phyloP scores from a whole-genome alignment of 2,329 filamentous ascomycete species.

The Lecanicillium sp. region DNA sequence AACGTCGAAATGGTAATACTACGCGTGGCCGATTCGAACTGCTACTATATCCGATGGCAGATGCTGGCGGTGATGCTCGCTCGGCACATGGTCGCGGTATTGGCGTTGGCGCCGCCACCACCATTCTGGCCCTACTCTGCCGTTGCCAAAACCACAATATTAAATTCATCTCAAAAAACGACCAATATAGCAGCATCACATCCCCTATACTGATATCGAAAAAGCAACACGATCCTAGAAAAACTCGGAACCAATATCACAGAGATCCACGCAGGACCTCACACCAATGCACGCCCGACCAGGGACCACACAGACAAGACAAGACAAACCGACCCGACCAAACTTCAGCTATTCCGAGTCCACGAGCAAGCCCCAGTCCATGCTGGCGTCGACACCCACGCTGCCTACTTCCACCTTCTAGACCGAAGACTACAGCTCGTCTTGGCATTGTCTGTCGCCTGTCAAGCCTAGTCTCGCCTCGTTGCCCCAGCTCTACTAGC shows the following conservation, averaged over 20 bases:
- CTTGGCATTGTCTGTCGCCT: slow-evolving; percentile 3
- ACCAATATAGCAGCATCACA: too few species aligned
- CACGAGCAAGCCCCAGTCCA: too few species aligned
- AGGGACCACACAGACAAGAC: neutral
- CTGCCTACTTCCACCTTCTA: neutral
- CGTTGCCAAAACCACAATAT: too few species aligned
- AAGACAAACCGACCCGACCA: neutral
- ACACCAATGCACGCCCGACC: neutral
- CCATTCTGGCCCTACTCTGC: too few species aligned
- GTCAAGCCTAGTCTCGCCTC: neutral
- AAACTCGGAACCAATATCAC: too few species aligned
- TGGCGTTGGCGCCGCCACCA: neutral
- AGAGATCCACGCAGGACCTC: neutral
- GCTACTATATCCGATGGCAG: neutral
- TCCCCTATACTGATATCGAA: too few species aligned
- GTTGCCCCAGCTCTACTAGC: slow-evolving; percentile 1
- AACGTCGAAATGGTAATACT: too few species aligned
- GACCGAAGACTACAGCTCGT: slow-evolving; percentile 9
- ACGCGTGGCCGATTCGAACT: too few species aligned
- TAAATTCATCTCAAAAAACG: neutral
- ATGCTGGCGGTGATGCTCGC: neutral
- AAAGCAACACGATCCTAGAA: too few species aligned
- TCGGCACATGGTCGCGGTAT: neutral
- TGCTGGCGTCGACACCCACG: too few species aligned
- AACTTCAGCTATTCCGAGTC: neutral